Base-by-base conservation (phyloP, 768 basidiomycete genomes). In the Trametes elegans region DNA sequence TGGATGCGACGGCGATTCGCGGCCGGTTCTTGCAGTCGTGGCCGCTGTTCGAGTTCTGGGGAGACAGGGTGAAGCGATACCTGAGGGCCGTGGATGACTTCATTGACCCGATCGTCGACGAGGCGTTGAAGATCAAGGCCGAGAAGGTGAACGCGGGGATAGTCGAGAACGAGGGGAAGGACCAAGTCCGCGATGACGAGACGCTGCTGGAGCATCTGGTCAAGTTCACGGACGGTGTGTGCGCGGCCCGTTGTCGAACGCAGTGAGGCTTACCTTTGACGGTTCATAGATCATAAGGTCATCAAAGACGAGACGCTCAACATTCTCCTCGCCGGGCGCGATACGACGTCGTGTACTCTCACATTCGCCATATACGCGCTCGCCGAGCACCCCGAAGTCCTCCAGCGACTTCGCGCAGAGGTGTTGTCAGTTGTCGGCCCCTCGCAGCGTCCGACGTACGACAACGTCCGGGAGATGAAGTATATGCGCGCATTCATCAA, bases 401-500 rank as follows among this genome's bases (percentile, higher is more conserved):
- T 78, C 1, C 42, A 57, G 6, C 71, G 73, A 9, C 74, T 85
- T 14, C 76, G 80, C n/a, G 68, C 73, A 16, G 84, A 85, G 61
- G 74, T 84, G 21, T 45, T 78, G 3, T 65, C 68, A 7, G 67
- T 70, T 10, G 73, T 84, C 16, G 82, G 82, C 0, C 64, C 69
- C 7, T 66, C 60, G 3, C 63, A 70, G 13, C 59, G 73, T 2
- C 83, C 83, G 0, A 79, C 79, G 3, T 80, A 78, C 59, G 81
- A 82, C 39, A 75, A 81, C 49, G 72, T 84, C 58, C 71, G 79
- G 28, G 74, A 77, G 9, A 78, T 84, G 80, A 82, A 81, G 57
- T 85, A 79, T 57, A 66, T 84, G 54, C 66, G 81, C 34, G 82
- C 82, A 4, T 74, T 82, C 51, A 74, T 84, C 47, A 84, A 85